Evolutionary conservation across 345 rosid species (phyloP).

Genomic region (Linum tenue): DNA sequence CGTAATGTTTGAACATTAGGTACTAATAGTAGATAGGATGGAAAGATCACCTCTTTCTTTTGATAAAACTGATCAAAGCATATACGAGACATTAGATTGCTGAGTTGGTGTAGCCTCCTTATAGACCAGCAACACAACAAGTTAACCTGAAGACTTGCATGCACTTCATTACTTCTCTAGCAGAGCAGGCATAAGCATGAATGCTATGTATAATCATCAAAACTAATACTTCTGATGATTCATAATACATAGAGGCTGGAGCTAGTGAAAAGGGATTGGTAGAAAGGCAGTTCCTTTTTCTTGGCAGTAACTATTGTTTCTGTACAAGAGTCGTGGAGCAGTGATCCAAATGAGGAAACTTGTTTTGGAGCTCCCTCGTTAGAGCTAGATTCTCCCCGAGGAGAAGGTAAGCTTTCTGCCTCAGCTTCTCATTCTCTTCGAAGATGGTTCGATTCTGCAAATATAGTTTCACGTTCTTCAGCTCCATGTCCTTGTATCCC

Average conservation of each 20-base stretch:
- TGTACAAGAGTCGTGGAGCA: neutral
- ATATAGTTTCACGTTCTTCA: slow-evolving; percentile 52
- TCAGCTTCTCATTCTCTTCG: slow-evolving; percentile 60
- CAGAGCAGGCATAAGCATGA: neutral
- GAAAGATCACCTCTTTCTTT: neutral
- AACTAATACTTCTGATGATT: neutral
- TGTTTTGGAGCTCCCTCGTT: slow-evolving; percentile 38
- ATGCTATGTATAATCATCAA: neutral
- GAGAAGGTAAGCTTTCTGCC: slow-evolving; percentile 53
- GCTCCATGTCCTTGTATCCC: slow-evolving; percentile 32
- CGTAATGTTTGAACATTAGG: too few species aligned
- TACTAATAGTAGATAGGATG: too few species aligned
- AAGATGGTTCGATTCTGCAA: slow-evolving; percentile 58
- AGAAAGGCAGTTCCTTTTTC: neutral
- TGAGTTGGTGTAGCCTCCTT: neutral
- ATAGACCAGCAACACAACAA: neutral
- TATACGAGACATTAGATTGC: neutral
- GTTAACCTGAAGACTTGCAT: neutral
- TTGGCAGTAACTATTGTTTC: neutral
- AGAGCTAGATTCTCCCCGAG: slow-evolving; percentile 61
- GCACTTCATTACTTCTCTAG: neutral
- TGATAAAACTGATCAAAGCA: neutral
- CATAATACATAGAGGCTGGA: neutral
- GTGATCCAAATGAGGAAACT: slow-evolving; percentile 10
- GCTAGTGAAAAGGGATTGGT: neutral